phyloP scores from a whole-genome alignment of 2,329 filamentous ascomycete species.

The Curvularia hawaiiensis region DNA sequence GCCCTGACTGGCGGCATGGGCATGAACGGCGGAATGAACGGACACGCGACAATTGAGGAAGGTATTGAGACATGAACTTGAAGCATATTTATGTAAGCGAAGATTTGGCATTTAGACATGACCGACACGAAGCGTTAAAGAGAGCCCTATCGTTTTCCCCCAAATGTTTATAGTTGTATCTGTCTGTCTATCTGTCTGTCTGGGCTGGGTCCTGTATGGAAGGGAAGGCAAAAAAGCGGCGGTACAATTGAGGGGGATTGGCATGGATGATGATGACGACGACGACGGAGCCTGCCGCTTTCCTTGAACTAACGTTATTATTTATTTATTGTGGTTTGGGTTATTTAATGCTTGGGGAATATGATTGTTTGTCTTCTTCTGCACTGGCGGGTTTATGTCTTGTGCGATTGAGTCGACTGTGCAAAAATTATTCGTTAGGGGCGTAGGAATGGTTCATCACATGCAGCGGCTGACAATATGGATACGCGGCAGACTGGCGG shows the following conservation, averaged over 20 bases:
- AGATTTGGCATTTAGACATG: conserved; percentile 20
- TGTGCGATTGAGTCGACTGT: neutral
- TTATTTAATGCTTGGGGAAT: conserved; percentile 19
- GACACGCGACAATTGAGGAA: conserved; percentile 26
- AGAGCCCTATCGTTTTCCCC: conserved; percentile 2
- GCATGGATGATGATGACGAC: conserved; percentile 2
- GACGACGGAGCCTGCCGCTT: neutral
- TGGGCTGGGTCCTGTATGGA: conserved; percentile 10
- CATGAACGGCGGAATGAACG: conserved; percentile 22
- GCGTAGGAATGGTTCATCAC: neutral
- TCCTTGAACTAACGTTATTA: neutral
- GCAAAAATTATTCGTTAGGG: neutral
- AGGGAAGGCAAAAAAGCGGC: conserved; percentile 2
- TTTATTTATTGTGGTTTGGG: conserved; percentile 4
- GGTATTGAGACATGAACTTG: conserved; percentile 24
- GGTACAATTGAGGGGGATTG: conserved; percentile 2
- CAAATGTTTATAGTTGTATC: conserved; percentile 11
- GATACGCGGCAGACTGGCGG: neutral
- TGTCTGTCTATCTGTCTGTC: conserved; percentile 4
- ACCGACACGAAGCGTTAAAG: conserved; percentile 10
- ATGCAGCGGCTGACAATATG: neutral
- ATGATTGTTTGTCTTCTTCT: conserved; percentile 5
- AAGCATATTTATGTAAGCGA: conserved; percentile 14
- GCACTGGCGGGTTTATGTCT: neutral
- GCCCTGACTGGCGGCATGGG: conserved; percentile 18